Evolutionary conservation across 768 basidiomycete genomes (phyloP), one percentile per base, ranked within the genome.

Genomic region (Mycena capillaripes): DNA sequence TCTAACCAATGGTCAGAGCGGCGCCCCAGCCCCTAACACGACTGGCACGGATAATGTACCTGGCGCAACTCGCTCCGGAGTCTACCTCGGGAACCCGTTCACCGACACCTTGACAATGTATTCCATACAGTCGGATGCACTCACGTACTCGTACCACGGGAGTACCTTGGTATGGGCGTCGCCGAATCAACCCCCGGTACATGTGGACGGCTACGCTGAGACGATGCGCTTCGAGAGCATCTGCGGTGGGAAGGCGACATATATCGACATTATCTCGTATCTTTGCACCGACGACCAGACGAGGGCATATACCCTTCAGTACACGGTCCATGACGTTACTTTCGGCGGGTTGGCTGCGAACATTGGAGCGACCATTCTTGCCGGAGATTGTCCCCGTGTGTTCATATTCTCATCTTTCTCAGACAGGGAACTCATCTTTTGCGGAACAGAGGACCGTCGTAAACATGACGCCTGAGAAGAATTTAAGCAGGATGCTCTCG

Each of bases 171-270:
- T 11, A 23, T 16, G 38, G 10, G 10, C 23, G n/a, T 9, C 12
- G 32, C 29, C 3, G n/a, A 19, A 17, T 23, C 38, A 1, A 10
- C 40, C 50, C 21, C 40, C 9, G 11, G 40, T 63, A 10, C n/a
- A 67, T n/a, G 48, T 46, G 48, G 29, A n/a, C 40, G 48, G 63
- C 27, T 74, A 74, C 23, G 56, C 53, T 44, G 73, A 74, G 65
- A 66, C 65, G 23, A 30, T 67, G 42, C 68, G 73, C 17, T 63
- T 70, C 34, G 30, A 30, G 40, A 63, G 69, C 32, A 63, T 74
- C 55, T 74, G 73, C 65, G 64, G 69, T 30, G 69, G 69, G 1
- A 29, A 4, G 32, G 73, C 69, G 25, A 74, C 73, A 0, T 74
- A 57, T 25, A 66, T 74, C 46, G 73, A 74, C 12, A 4, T 66